Evolutionary conservation across 352 stramenopile species (phyloP).

Genomic region (Pythium diclinum): DNA sequence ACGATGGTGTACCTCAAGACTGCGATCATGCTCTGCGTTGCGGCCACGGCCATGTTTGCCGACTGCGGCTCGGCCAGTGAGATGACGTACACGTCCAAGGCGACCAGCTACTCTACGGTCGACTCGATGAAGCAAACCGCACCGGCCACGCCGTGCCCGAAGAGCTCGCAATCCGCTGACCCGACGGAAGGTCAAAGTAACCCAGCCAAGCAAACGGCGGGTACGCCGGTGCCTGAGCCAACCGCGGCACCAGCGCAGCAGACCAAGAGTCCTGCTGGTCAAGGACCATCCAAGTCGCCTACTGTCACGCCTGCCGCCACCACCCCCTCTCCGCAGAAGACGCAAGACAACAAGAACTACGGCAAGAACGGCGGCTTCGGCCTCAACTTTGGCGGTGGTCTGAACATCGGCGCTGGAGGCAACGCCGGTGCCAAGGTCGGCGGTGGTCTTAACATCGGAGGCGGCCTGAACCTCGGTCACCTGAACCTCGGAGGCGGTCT

Average conservation of each 20-base stretch:
- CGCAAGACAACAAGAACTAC: background rate
- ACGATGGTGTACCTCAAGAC: slow-evolving; percentile 7
- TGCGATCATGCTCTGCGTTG: slow-evolving; percentile 1
- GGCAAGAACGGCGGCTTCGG: background rate
- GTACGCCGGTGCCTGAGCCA: background rate
- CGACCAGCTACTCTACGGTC: background rate
- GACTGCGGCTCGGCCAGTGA: background rate
- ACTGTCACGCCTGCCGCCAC: background rate
- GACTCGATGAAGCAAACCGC: background rate
- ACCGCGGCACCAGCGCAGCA: background rate
- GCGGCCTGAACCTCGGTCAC: background rate
- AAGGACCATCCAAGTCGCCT: background rate
- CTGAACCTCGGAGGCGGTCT: background rate
- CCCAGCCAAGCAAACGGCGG: background rate
- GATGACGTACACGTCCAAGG: background rate
- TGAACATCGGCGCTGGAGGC: background rate
- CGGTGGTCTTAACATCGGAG: background rate
- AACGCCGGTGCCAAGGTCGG: background rate
- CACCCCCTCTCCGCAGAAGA: background rate
- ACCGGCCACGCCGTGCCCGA: background rate
- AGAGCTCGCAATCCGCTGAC: background rate
- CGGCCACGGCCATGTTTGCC: slow-evolving; percentile 1
- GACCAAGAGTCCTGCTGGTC: background rate
- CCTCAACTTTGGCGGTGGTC: too few species aligned
- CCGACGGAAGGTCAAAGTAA: background rate